These are phyloP conservation scores for Glycine tomentella DNA, from an alignment of 306 rosid species.

Conservation along the genomic window DNA sequence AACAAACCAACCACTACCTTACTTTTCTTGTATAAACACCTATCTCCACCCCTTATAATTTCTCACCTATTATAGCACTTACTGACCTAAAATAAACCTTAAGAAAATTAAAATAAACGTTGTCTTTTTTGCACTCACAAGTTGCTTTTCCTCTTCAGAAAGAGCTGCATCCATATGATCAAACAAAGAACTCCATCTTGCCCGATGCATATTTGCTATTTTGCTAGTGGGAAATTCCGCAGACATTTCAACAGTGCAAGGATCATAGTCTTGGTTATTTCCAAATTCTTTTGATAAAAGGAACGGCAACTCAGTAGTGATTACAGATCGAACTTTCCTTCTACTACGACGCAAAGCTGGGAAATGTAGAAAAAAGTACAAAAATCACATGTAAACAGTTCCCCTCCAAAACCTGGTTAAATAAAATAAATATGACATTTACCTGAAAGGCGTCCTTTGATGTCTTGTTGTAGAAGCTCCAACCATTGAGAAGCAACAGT, in stretches of 20 bases:
- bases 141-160: constrained; percentile 91
- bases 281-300: constrained; percentile 80
- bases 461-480: constrained; percentile 86
- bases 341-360: constrained; percentile 87
- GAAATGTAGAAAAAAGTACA: constrained; percentile 44
- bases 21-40: constrained; percentile 12
- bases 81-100: constrained; percentile 3
- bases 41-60: not conserved
- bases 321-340: constrained; percentile 82
- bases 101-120: not conserved
- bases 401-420: constrained; percentile 22
- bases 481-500: constrained; percentile 96
- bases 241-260: constrained; percentile 43
- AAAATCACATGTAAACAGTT: constrained; percentile 33
- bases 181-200: constrained; percentile 81
- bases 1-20: constrained; percentile 15
- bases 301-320: constrained; percentile 81
- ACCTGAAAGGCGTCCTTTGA: constrained; percentile 93
- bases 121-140: constrained; percentile 60
- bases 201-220: constrained; percentile 76
- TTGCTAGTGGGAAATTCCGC: constrained; percentile 51
- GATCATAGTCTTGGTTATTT: constrained; percentile 58
- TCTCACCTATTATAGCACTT: not conserved
- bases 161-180: constrained; percentile 90
- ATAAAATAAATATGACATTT: constrained; percentile 38